phyloP scores from a whole-genome alignment of 1,139 yeast genomes.

The Saccharomyces pastorianus region DNA sequence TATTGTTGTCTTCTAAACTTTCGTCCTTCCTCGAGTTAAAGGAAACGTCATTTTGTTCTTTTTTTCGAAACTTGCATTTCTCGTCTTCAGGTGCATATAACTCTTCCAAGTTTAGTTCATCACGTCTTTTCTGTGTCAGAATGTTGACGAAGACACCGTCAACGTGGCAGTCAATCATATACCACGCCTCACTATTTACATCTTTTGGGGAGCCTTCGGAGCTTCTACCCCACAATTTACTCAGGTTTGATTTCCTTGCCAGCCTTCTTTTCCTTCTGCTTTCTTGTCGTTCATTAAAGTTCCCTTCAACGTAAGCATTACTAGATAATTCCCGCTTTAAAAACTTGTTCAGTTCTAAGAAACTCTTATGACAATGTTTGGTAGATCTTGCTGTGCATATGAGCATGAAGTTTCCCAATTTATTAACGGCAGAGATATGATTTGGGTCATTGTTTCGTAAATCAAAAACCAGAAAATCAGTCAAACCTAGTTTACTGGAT shows the following conservation, averaged over 20 bases:
- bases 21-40: constrained; percentile 4
- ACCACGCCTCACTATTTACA: constrained; percentile 57
- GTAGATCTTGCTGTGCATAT: constrained; percentile 73
- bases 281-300: constrained; percentile 51
- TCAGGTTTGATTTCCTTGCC: constrained; percentile 46
- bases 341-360: constrained; percentile 45
- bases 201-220: constrained; percentile 17
- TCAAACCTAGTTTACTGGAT: constrained; percentile 56
- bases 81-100: constrained; percentile 52
- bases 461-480: constrained; percentile 54
- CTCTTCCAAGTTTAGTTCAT: constrained; percentile 59
- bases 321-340: constrained; percentile 38
- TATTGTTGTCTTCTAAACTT: constrained; percentile 16
- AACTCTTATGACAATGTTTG: constrained; percentile 68
- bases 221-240: constrained; percentile 16
- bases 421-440: constrained; percentile 37
- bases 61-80: constrained; percentile 27
- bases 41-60: constrained; percentile 2
- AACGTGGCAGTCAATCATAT: constrained; percentile 59
- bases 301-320: constrained; percentile 61
- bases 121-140: constrained; percentile 60
- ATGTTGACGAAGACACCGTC: constrained; percentile 64
- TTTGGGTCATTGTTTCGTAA: constrained; percentile 40
- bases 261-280: constrained; percentile 57
- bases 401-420: constrained; percentile 44